phyloP scores from a whole-genome alignment of 179 eudicot genomes.

The Beta macrorhiza region DNA sequence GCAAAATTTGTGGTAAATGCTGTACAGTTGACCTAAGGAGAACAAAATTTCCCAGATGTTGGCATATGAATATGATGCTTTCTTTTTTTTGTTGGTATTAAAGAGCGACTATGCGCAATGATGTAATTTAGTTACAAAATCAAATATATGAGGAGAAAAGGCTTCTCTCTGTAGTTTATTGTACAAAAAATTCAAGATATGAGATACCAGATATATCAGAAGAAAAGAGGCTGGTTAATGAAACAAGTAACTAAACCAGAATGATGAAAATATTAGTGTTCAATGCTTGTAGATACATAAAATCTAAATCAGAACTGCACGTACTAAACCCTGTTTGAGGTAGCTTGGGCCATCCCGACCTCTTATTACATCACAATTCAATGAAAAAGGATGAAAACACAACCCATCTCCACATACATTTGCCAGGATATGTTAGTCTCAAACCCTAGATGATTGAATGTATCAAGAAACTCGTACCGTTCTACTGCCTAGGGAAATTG shows the following conservation, averaged over 20 bases:
- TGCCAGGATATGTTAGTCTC: neutral
- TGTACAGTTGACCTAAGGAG: neutral
- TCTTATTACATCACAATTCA: no score
- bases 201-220: neutral
- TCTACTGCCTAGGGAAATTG: neutral
- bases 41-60: neutral
- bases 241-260: neutral
- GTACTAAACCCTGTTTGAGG: no score
- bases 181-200: neutral
- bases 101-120: neutral
- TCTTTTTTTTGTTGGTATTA: neutral
- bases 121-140: no score
- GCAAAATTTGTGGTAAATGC: neutral
- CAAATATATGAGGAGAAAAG: no score
- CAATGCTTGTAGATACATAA: neutral
- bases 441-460: neutral
- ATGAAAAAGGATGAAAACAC: neutral
- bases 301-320: no score
- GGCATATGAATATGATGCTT: neutral
- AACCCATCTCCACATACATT: neutral
- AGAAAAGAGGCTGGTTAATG: neutral
- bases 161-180: no score
- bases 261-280: neutral
- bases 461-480: neutral
- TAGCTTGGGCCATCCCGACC: no score